Evolutionary conservation across 805 yeast genomes (phyloP).

Genomic region (Yarrowia sp.): DNA sequence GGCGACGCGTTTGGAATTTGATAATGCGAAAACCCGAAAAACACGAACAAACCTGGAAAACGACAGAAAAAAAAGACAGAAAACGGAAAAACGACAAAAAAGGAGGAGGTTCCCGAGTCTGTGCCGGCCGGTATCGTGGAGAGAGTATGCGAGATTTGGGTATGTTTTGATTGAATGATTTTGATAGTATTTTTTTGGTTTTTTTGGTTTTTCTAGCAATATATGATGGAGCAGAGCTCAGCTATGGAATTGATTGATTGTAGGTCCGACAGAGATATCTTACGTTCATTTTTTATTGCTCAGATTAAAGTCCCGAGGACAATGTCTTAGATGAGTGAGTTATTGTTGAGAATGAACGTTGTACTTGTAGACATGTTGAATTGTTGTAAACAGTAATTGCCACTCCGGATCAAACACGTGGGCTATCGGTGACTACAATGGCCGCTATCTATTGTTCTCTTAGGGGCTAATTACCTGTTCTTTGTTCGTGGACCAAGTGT

Average conservation of each 20-base stretch:
- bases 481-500: too few relatives aligned
- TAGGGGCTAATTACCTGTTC: too few relatives aligned
- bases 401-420: too few relatives aligned
- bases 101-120: slow-evolving; percentile 6
- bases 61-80: neutral
- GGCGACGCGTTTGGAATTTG: slow-evolving; percentile 1
- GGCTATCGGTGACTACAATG: too few relatives aligned
- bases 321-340: neutral
- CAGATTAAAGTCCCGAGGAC: neutral
- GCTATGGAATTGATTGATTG: too few relatives aligned
- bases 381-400: too few relatives aligned
- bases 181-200: slow-evolving; percentile 5
- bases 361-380: neutral
- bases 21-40: neutral
- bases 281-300: too few relatives aligned
- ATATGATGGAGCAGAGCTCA: slow-evolving; percentile 16
- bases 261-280: too few relatives aligned
- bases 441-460: too few relatives aligned
- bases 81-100: slow-evolving; percentile 12
- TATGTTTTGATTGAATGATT: slow-evolving; percentile 3
- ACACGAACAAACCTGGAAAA: slow-evolving; percentile 5
- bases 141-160: neutral
- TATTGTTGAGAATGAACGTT: neutral
- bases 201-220: slow-evolving; percentile 23
- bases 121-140: neutral